These are phyloP conservation scores for Pleurotus djamor DNA, from an alignment of 768 basidiomycete species.

Conservation along the genomic window DNA sequence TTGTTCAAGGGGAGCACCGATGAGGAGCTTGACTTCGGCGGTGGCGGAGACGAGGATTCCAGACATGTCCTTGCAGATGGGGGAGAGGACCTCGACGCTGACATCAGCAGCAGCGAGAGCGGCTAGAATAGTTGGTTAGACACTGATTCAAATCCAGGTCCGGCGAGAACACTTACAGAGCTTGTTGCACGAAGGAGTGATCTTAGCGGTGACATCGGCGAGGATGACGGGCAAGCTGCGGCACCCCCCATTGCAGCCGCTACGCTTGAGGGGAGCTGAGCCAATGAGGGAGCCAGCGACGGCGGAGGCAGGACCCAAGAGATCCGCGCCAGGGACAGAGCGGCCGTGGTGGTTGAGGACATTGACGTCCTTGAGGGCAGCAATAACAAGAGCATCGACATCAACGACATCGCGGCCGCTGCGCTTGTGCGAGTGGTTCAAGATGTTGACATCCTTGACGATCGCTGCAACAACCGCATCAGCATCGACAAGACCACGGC, in stretches of 20 bases:
- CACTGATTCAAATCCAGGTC: not conserved
- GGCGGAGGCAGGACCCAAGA: not conserved
- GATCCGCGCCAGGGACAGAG: not conserved
- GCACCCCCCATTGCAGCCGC: not conserved
- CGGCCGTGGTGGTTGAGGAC: not conserved
- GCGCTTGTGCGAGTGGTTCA: not conserved
- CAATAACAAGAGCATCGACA: constrained; percentile 7
- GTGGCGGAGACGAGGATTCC: constrained; percentile 12
- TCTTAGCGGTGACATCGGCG: constrained; percentile 2
- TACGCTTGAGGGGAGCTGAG: not conserved
- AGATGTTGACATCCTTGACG: constrained; percentile 1
- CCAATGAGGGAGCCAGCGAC: not conserved
- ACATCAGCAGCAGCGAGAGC: constrained; percentile 13
- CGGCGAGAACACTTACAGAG: constrained; percentile 12
- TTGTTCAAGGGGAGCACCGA: constrained; percentile 11
- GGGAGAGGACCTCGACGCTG: constrained; percentile 12
- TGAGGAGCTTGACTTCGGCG: constrained; percentile 13
- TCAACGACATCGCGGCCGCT: not conserved
- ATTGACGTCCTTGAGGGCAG: not conserved
- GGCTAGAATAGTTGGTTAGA: constrained; percentile 1
- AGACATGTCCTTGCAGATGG: constrained; percentile 14
- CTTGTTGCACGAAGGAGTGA: constrained; percentile 12
- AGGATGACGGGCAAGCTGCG: constrained; percentile 14
- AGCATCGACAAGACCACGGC: too few relatives aligned
- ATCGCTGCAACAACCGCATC: not conserved